Percentiles rank a stretch among this genome's conserved stretches.
Evolutionary conservation across 352 stramenopile species (phyloP).

Genomic region (Phytophthora litchii): DNA sequence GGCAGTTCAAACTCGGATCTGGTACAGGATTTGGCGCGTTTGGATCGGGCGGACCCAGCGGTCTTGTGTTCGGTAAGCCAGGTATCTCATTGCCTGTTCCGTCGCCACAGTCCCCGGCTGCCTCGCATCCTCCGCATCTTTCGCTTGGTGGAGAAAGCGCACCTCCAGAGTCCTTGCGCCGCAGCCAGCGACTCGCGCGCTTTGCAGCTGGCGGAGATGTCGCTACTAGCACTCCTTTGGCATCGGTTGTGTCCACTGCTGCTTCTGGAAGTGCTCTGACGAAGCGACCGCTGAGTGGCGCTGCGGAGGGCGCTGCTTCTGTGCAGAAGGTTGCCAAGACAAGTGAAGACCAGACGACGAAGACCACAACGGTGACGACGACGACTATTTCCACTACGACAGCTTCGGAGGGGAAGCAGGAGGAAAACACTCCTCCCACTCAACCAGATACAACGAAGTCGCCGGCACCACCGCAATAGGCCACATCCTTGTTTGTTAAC

Average conservation of each 20-base stretch:
- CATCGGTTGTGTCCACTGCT: background rate
- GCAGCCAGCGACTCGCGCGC: conserved; percentile 56
- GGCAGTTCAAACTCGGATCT: conserved; percentile 43
- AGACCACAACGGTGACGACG: conserved; percentile 28
- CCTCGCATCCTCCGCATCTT: conserved; percentile 25
- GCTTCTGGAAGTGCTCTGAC: conserved; percentile 24
- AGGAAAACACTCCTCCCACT: conserved; percentile 33
- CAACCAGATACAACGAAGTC: conserved; percentile 29
- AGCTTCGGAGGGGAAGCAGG: conserved; percentile 37
- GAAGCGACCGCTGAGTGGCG: conserved; percentile 46
- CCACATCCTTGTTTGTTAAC: conserved; percentile 16
- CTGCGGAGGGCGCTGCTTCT: conserved; percentile 27
- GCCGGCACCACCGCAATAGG: conserved; percentile 27
- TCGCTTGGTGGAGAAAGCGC: conserved; percentile 30
- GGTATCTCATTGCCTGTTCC: conserved; percentile 76
- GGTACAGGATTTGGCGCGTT: conserved; percentile 48
- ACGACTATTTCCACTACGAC: conserved; percentile 18
- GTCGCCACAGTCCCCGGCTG: conserved; percentile 47
- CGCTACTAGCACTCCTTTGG: conserved; percentile 7
- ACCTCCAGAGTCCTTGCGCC: conserved; percentile 42
- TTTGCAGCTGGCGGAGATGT: conserved; percentile 40
- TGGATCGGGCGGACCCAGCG: conserved; percentile 53
- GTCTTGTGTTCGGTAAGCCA: conserved; percentile 78
- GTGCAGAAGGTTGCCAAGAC: conserved; percentile 52
- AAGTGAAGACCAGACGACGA: conserved; percentile 40